A percentile compares a stretch with the other conserved stretches of the same genome.
phyloP scores from a whole-genome alignment of 345 rosid genomes.

The Lepidium didymum region DNA sequence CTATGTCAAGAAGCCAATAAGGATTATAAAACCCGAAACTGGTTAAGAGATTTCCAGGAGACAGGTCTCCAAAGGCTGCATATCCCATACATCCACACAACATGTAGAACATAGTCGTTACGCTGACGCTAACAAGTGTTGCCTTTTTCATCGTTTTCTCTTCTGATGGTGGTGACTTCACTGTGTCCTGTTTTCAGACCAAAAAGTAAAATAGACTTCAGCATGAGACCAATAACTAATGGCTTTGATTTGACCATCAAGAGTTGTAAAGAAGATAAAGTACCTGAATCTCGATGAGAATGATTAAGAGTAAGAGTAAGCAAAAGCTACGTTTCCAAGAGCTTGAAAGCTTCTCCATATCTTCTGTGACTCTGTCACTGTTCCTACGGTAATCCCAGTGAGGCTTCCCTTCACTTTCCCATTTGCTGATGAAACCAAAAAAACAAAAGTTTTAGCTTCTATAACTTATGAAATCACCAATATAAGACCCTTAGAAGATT shows the following conservation, averaged over 20 bases:
- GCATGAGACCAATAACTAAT: neutral
- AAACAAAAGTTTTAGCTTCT: neutral
- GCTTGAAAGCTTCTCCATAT: slow-evolving; percentile 48
- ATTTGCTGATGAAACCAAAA: slow-evolving; percentile 12
- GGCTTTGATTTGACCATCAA: neutral
- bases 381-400: slow-evolving; percentile 34
- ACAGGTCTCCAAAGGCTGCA: slow-evolving; percentile 77
- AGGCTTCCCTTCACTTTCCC: slow-evolving; percentile 34
- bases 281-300: slow-evolving; percentile 42
- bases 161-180: slow-evolving; percentile 73
- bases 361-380: slow-evolving; percentile 33
- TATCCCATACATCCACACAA: slow-evolving; percentile 89
- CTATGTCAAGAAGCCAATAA: slow-evolving; percentile 86
- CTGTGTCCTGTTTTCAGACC: slow-evolving; percentile 22
- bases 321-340: slow-evolving; percentile 45
- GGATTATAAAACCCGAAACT: slow-evolving; percentile 88
- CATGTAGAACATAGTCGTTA: slow-evolving; percentile 83
- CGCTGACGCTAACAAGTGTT: slow-evolving; percentile 49
- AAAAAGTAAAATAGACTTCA: neutral
- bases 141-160: slow-evolving; percentile 86
- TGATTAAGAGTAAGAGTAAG: slow-evolving; percentile 37
- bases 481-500: neutral
- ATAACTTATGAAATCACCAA: neutral
- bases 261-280: neutral
- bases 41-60: slow-evolving; percentile 78